A percentile compares a stretch with the other conserved stretches of the same genome.
These are phyloP conservation scores for Primulina huaijiensis DNA, from an alignment of 257 asterid species.

Conservation along the genomic window DNA sequence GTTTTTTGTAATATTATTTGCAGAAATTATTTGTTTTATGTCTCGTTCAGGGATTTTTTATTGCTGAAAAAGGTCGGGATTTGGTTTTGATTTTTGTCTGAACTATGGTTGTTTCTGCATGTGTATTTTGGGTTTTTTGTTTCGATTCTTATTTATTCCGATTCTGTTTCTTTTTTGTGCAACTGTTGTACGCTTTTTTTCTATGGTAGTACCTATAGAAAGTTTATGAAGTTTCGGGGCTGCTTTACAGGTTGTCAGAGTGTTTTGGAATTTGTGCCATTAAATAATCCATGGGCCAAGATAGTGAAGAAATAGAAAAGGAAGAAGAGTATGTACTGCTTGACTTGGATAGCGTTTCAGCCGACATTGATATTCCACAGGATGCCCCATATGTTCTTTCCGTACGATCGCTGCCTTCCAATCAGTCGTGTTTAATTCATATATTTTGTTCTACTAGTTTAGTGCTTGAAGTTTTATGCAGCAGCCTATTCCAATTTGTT, in stretches of 20 bases:
- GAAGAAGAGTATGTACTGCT: constrained; percentile 65
- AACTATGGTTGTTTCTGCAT: neutral
- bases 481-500: neutral
- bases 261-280: neutral
- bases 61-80: neutral
- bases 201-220: neutral
- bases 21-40: neutral
- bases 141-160: neutral
- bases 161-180: neutral
- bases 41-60: neutral
- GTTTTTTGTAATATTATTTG: too few species aligned
- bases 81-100: too few species aligned
- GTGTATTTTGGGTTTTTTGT: neutral
- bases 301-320: constrained; percentile 32
- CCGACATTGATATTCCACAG: constrained; percentile 47
- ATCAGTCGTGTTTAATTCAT: neutral
- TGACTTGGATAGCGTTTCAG: constrained; percentile 51
- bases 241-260: neutral
- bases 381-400: constrained; percentile 77
- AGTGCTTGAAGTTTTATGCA: neutral
- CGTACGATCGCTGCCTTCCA: constrained; percentile 34
- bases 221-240: neutral
- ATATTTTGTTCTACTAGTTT: neutral
- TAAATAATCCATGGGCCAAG: constrained; percentile 11
- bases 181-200: too few species aligned